Conservation (phyloP, 73 alveolate genomes). For the Stentor coeruleus region DNA sequence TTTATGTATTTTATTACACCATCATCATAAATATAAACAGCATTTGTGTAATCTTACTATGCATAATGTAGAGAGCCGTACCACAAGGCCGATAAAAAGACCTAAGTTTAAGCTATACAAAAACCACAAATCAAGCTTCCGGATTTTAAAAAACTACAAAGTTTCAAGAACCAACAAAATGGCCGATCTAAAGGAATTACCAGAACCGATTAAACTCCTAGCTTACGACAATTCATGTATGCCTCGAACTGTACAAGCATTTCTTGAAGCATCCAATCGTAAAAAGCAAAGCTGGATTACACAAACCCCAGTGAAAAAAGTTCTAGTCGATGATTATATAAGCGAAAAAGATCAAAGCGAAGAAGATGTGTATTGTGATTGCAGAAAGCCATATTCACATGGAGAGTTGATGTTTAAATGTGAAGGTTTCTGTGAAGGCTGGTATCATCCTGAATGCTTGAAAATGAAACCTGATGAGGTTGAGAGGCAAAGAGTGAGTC, state of each 20-base stretch:
- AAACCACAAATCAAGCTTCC: not conserved
- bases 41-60: too few species aligned
- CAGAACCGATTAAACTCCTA: not conserved
- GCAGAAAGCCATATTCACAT: conserved; percentile 2
- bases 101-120: not conserved
- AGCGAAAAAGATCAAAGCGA: not conserved
- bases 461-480: conserved; percentile 6
- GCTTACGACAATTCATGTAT: not conserved
- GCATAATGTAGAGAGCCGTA: not conserved
- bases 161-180: not conserved
- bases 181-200: not conserved
- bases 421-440: conserved; percentile 28
- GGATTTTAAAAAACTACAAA: not conserved
- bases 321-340: not conserved
- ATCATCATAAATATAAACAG: too few species aligned
- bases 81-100: not conserved
- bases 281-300: not conserved
- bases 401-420: conserved; percentile 28
- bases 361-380: conserved; percentile 10
- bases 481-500: conserved; percentile 10
- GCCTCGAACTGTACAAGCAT: not conserved
- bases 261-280: not conserved
- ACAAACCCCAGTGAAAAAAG: not conserved
- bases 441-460: conserved; percentile 30
- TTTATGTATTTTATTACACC: too few species aligned